These are phyloP conservation scores for Aureobasidium sp. DNA, from an alignment of 2,329 filamentous ascomycete genomes.

Conservation along the genomic window DNA sequence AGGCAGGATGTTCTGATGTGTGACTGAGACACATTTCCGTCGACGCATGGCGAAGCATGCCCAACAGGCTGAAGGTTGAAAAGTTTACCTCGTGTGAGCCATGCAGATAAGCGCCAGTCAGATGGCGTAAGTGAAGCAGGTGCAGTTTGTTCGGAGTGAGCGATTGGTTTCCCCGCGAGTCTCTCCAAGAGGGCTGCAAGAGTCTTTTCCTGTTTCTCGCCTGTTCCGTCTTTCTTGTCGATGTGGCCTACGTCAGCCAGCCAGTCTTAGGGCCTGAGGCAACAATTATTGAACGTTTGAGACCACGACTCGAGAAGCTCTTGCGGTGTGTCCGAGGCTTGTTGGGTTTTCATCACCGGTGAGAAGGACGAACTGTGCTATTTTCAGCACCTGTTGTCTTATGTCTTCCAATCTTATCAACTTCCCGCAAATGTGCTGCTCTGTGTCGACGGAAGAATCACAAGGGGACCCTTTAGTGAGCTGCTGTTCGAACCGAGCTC, in stretches of 20 bases:
- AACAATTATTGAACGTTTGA: background rate
- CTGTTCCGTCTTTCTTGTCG: background rate
- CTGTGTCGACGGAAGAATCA: background rate
- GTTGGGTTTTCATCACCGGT: background rate
- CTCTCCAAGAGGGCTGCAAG: background rate
- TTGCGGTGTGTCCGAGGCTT: background rate
- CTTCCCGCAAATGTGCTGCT: background rate
- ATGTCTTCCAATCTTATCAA: background rate
- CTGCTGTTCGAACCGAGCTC: background rate
- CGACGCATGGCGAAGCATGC: background rate
- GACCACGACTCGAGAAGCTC: background rate
- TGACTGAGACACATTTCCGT: background rate
- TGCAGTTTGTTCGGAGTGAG: background rate
- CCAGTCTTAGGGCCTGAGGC: background rate
- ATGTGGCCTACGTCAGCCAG: background rate
- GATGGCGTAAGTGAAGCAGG: background rate
- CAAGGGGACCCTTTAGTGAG: background rate
- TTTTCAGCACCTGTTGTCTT: background rate
- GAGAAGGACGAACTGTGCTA: background rate
- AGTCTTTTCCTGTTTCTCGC: background rate
- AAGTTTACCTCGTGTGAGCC: background rate
- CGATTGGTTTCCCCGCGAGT: background rate
- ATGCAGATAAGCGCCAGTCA: background rate
- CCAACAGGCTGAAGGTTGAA: slow-evolving; percentile 9
- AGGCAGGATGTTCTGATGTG: background rate